Evolutionary conservation across 2,329 filamentous ascomycete genomes (phyloP).

Genomic region (Exserohilum rostratum): DNA sequence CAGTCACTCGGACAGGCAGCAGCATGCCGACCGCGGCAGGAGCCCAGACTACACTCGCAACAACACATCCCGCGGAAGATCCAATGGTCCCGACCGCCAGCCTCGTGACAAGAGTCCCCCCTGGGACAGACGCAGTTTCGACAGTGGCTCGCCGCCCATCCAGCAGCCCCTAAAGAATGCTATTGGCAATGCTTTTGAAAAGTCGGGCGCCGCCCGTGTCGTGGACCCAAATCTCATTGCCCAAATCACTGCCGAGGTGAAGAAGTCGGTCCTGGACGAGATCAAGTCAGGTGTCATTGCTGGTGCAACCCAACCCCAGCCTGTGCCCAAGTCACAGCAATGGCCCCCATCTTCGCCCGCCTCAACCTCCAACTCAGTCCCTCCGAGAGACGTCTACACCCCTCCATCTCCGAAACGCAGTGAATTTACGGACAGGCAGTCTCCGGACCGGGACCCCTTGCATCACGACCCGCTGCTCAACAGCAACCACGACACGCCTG

Average conservation of each 20-base stretch:
- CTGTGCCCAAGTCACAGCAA: constrained; percentile 44
- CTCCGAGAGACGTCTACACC: constrained; percentile 58
- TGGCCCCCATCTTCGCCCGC: constrained; percentile 50
- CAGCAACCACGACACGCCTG: constrained; percentile 38
- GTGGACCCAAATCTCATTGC: constrained; percentile 66
- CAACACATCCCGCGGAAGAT: constrained; percentile 35
- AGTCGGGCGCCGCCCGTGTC: constrained; percentile 55
- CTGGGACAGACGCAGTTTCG: constrained; percentile 13
- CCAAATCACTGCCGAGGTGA: constrained; percentile 65
- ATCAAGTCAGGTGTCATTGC: constrained; percentile 54
- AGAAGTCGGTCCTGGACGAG: constrained; percentile 51
- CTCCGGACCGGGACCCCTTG: constrained; percentile 46
- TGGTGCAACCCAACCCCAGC: constrained; percentile 35
- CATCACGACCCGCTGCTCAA: constrained; percentile 40
- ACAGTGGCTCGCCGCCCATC: constrained; percentile 42
- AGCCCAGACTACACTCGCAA: constrained; percentile 32
- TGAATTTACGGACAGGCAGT: constrained; percentile 39
- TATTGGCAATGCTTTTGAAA: constrained; percentile 62
- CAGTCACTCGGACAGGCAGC: constrained; percentile 28
- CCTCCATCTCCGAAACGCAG: constrained; percentile 59
- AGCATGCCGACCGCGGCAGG: constrained; percentile 34
- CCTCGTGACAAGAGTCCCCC: constrained; percentile 13
- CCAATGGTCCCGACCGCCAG: constrained; percentile 39
- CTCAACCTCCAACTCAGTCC: constrained; percentile 56
- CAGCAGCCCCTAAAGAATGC: constrained; percentile 62